Evolutionary conservation across 176 grass and related monocot species (phyloP).

Genomic region (Bothriochloa decipiens): DNA sequence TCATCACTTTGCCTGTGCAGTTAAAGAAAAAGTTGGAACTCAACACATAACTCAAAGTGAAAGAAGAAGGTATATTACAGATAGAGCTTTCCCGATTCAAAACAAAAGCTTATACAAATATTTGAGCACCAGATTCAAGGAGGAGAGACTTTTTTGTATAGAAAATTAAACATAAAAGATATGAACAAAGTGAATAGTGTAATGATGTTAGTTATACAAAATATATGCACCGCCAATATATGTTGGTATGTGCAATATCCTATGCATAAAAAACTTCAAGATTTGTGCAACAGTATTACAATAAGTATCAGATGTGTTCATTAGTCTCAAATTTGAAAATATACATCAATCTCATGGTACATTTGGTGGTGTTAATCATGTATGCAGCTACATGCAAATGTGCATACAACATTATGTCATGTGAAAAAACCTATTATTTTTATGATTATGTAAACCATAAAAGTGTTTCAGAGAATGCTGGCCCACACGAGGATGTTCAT

Average conservation of each 20-base stretch:
- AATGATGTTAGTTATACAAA: neutral
- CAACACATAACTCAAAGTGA: neutral
- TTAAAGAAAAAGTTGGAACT: constrained; percentile 21
- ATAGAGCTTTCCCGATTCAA: constrained; percentile 15
- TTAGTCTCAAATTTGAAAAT: neutral
- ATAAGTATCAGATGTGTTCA: neutral
- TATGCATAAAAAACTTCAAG: neutral
- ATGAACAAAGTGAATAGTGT: neutral
- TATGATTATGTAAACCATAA: neutral
- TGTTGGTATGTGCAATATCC: neutral
- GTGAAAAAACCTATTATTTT: constrained; percentile 14
- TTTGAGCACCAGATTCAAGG: neutral
- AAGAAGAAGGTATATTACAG: neutral
- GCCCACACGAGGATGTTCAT: too few species aligned
- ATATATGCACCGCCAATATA: neutral
- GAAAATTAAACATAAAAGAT: neutral
- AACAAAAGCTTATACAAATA: constrained; percentile 21
- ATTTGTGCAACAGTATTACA: neutral
- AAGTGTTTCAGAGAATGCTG: too few species aligned
- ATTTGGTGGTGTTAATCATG: neutral
- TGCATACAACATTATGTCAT: neutral
- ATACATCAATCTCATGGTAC: neutral
- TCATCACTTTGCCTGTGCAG: constrained; percentile 67
- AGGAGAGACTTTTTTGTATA: constrained; percentile 13
- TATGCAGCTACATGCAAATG: neutral